phyloP scores from a whole-genome alignment of 371 early-diverging fungal genomes.

The Lichtheimia corymbifera region DNA sequence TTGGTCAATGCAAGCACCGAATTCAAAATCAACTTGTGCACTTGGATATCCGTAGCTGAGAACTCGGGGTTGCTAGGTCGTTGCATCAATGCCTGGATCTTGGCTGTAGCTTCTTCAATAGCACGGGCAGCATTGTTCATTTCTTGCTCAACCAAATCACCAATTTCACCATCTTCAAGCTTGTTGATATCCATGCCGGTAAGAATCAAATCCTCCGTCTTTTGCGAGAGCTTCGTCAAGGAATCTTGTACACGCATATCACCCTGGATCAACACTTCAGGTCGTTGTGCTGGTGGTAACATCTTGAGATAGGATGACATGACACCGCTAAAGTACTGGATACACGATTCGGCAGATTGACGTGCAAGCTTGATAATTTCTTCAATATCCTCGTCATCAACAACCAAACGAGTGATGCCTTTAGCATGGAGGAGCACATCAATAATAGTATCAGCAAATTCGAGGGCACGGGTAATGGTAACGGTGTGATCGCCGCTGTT shows the following conservation, averaged over 20 bases:
- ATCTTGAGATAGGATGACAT: conserved; percentile 77
- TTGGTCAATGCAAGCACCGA: conserved; percentile 90
- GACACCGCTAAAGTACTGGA: conserved; percentile 82
- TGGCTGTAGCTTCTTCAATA: conserved; percentile 90
- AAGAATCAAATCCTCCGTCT: conserved; percentile 74
- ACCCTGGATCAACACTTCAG: conserved; percentile 71
- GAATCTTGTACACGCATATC: conserved; percentile 78
- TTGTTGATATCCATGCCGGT: conserved; percentile 70
- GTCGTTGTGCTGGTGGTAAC: conserved; percentile 69
- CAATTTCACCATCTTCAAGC: conserved; percentile 77
- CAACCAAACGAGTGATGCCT: conserved; percentile 84
- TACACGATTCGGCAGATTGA: conserved; percentile 63
- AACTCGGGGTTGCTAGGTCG: conserved; percentile 76
- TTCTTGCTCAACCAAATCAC: conserved; percentile 90
- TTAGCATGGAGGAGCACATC: conserved; percentile 87
- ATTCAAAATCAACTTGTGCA: conserved; percentile 89
- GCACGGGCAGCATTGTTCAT: conserved; percentile 91
- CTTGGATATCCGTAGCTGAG: conserved; percentile 78
- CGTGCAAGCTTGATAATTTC: conserved; percentile 72
- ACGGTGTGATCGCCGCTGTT: conserved; percentile 78
- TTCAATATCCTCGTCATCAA: conserved; percentile 79
- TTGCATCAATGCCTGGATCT: conserved; percentile 78
- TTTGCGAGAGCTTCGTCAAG: conserved; percentile 69
- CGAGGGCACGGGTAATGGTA: conserved; percentile 82
- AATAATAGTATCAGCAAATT: conserved; percentile 81